These are phyloP conservation scores for Nissolia schottii DNA, from an alignment of 306 rosid species.

Conservation along the genomic window DNA sequence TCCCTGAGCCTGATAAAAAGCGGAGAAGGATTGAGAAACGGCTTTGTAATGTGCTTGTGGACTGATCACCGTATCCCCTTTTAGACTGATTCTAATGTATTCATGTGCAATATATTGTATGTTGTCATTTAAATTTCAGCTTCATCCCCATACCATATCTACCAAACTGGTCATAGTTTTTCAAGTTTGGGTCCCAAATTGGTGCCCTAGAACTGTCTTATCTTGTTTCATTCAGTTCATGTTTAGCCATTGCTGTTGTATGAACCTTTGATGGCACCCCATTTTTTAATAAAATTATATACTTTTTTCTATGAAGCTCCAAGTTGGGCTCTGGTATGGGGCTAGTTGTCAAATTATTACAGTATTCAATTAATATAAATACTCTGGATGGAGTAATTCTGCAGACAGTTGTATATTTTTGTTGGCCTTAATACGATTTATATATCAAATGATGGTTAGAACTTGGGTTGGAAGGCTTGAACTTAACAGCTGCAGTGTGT, in stretches of 20 bases:
- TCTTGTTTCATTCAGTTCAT: neutral
- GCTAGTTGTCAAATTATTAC: too few relatives aligned
- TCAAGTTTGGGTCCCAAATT: constrained; percentile 19
- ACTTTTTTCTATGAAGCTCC: neutral
- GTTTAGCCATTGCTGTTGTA: constrained; percentile 9
- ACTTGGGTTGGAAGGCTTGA: neutral
- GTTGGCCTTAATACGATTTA: neutral
- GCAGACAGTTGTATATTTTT: neutral
- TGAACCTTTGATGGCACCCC: constrained; percentile 10
- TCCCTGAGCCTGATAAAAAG: constrained; percentile 48
- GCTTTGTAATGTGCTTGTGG: constrained; percentile 59
- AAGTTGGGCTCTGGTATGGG: neutral
- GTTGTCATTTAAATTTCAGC: constrained; percentile 19
- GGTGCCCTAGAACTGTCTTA: constrained; percentile 24
- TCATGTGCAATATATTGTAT: constrained; percentile 18
- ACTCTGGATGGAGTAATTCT: neutral
- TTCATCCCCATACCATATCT: constrained; percentile 8
- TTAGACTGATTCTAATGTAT: constrained; percentile 16
- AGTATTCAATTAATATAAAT: neutral
- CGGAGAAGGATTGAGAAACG: constrained; percentile 54
- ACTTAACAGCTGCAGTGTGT: neutral
- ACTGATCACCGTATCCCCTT: constrained; percentile 20
- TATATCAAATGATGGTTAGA: neutral
- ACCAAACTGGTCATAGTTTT: neutral
- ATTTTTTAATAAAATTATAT: constrained; percentile 33